Evolutionary conservation across 2,329 filamentous ascomycete species (phyloP).

Genomic region (Trichoderma polysporum): DNA sequence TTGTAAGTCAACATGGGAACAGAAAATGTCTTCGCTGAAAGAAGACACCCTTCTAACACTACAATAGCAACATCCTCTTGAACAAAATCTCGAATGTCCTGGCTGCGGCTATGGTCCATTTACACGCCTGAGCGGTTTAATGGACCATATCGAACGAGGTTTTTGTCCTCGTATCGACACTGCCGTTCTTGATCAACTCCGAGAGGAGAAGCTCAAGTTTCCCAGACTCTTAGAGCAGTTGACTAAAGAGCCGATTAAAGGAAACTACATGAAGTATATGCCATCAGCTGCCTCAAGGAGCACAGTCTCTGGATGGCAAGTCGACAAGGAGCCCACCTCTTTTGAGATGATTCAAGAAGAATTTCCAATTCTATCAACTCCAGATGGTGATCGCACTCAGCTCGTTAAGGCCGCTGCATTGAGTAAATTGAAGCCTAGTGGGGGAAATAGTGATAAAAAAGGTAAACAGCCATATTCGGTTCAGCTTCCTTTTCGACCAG

Average conservation of each 20-base stretch:
- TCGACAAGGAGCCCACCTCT: not conserved
- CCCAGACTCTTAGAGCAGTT: conserved; percentile 31
- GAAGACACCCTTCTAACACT: not conserved
- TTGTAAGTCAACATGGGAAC: conserved; percentile 30
- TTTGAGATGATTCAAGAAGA: conserved; percentile 21
- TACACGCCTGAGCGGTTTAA: conserved; percentile 37
- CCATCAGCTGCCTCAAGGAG: not conserved
- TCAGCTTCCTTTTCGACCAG: not conserved
- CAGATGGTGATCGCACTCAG: not conserved
- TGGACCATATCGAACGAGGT: conserved; percentile 47
- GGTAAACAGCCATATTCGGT: not conserved
- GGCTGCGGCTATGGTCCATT: conserved; percentile 45
- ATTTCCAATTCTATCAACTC: conserved; percentile 23
- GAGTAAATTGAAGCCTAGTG: not conserved
- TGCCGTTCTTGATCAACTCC: conserved; percentile 34
- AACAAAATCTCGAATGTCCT: conserved; percentile 47
- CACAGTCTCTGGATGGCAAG: not conserved
- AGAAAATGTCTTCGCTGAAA: not conserved
- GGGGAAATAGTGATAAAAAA: not conserved
- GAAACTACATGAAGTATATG: conserved; percentile 32
- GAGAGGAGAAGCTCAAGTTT: conserved; percentile 41
- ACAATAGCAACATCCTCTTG: conserved; percentile 39
- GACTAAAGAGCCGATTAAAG: conserved; percentile 31
- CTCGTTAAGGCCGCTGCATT: not conserved
- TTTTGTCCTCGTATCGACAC: conserved; percentile 40